A percentile compares a stretch with the other conserved stretches of the same genome.
phyloP scores from a whole-genome alignment of 2,329 filamentous ascomycete species.

The Fusarium sp. region DNA sequence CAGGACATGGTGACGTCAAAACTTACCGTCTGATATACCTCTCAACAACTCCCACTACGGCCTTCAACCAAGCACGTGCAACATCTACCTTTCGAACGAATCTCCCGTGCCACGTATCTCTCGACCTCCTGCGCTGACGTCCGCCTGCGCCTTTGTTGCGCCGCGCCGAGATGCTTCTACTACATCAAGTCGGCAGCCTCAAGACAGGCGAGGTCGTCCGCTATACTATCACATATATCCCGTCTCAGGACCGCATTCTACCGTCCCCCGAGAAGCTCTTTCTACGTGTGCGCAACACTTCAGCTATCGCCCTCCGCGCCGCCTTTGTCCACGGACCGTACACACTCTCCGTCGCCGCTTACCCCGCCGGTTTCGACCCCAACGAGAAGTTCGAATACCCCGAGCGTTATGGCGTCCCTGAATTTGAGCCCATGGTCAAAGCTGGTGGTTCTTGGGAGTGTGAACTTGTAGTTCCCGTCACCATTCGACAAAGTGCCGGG shows the following conservation, averaged over 20 bases:
- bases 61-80: conserved; percentile 27
- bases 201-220: conserved; percentile 96
- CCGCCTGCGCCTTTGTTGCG: conserved; percentile 23
- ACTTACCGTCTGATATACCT: conserved; percentile 28
- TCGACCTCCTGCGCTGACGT: conserved; percentile 19
- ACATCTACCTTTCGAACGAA: background rate
- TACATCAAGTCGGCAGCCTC: conserved; percentile 91
- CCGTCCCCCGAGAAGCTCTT: conserved; percentile 86
- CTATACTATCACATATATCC: conserved; percentile 93
- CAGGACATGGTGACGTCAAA: conserved; percentile 50
- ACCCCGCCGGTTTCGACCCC: conserved; percentile 86
- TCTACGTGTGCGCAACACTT: conserved; percentile 93
- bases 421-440: conserved; percentile 97
- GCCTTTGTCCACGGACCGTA: conserved; percentile 98
- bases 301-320: conserved; percentile 89
- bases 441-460: conserved; percentile 90
- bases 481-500: conserved; percentile 77
- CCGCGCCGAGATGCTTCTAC: conserved; percentile 78
- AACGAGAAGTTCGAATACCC: conserved; percentile 82
- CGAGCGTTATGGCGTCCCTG: conserved; percentile 81
- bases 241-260: conserved; percentile 88
- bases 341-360: conserved; percentile 87
- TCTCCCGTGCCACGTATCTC: conserved; percentile 5
- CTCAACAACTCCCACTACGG: conserved; percentile 8
- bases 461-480: conserved; percentile 83